Evolutionary conservation across 2,329 filamentous ascomycete species (phyloP).

Genomic region (Cryphonectria japonica): DNA sequence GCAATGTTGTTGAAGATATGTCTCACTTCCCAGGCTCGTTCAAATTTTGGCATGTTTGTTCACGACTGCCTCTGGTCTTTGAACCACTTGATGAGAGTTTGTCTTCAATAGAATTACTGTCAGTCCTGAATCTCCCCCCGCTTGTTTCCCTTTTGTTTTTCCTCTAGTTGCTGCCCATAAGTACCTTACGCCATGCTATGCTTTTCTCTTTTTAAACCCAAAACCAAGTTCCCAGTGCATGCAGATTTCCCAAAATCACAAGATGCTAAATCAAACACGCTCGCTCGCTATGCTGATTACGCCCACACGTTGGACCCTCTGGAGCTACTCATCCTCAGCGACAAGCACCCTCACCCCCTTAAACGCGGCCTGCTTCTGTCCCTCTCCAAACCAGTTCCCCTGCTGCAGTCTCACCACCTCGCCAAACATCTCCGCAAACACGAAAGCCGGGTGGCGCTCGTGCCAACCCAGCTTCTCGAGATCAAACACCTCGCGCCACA

Average conservation of each 20-base stretch:
- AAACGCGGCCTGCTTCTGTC: slow-evolving; percentile 33
- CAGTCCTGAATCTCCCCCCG: not conserved
- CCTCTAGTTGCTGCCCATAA: not conserved
- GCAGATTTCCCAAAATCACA: slow-evolving; percentile 6
- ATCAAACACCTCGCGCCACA: slow-evolving; percentile 40
- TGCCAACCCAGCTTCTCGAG: slow-evolving; percentile 39
- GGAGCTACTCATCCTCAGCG: slow-evolving; percentile 18
- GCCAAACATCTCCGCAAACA: slow-evolving; percentile 38
- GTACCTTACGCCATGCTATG: slow-evolving; percentile 5
- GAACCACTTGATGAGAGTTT: not conserved
- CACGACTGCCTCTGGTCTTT: not conserved
- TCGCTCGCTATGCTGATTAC: not conserved
- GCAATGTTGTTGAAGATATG: not conserved
- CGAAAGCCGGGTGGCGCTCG: slow-evolving; percentile 36
- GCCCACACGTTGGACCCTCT: not conserved
- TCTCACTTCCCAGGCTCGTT: not conserved
- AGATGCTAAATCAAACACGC: not conserved
- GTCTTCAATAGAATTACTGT: not conserved
- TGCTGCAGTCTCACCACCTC: slow-evolving; percentile 40
- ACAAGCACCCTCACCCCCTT: slow-evolving; percentile 26
- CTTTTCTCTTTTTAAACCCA: not conserved
- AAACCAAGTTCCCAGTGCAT: not conserved
- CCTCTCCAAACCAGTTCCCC: slow-evolving; percentile 31
- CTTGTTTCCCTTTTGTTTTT: not conserved
- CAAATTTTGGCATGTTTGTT: not conserved